Base-by-base conservation (phyloP, 768 basidiomycete species). In the Pleurotus tuoliensis region DNA sequence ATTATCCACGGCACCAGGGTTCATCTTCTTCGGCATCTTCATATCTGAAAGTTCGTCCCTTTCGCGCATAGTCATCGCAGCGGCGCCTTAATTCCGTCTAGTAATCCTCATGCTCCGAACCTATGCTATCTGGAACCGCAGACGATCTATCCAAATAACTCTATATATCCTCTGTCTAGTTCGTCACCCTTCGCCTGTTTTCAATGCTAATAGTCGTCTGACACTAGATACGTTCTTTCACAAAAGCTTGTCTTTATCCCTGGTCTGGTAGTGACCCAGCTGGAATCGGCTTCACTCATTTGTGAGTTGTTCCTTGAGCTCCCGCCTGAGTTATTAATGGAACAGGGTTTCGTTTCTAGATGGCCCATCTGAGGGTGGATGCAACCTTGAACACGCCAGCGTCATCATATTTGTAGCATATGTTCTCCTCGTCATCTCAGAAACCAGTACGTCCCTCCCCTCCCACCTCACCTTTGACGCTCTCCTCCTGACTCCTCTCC, bases 111-210 rank as follows among this genome's bases (percentile, higher is more conserved):
- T 75, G 61, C 58, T 78, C 5, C 75, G 76, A 4, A 78, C 76
- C 7, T 76, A 76, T 54, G 77, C 76, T 3, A 69, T 79, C 20
- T 79, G 74, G 74, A 73, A 73, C 58, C 64, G 75, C 15, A 70
- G 65, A 52, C 73, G 69, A 7, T 48, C 63, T 8, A 66, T 77
- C 5, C 59, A 72, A 8, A 54, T 73, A 13, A 65, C 68, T 20
- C 66, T 76, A 5, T 68, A 61, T 20, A 34, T 64, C 16, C 63
- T 72, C 15, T 44, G 41, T 13, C n/a, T 44, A 5, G 41, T 44
- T 16, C 41, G 41, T 44, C 41, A 13, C 15, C 41, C 7, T 44
- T 5, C 41, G 12, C 20, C 20, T 44, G 20, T 34, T 34, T 1
- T 25, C 24, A 5, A 1, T 5, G 5, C 24, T 4, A 5, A 25